These are phyloP conservation scores for Diplocarpon rosae DNA, from an alignment of 2,329 filamentous ascomycete genomes.

Conservation along the genomic window DNA sequence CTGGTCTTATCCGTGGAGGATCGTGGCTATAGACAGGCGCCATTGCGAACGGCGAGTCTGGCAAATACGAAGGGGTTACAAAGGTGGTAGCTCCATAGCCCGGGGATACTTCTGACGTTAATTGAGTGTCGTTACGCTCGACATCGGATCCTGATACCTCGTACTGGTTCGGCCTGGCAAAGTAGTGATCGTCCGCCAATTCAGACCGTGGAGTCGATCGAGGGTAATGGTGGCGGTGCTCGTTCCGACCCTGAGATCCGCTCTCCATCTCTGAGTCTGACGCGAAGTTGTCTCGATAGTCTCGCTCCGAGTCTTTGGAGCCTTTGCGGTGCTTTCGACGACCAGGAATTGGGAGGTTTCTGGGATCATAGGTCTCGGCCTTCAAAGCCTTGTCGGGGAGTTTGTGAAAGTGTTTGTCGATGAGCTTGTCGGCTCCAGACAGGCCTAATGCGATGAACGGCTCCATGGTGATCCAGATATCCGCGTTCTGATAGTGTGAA, in stretches of 20 bases:
- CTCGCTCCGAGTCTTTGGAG: constrained; percentile 3
- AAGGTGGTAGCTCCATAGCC: neutral
- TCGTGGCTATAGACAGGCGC: constrained; percentile 3
- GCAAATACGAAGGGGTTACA: neutral
- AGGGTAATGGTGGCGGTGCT: neutral
- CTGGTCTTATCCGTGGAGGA: constrained; percentile 4
- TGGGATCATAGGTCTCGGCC: constrained; percentile 15
- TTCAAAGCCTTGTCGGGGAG: constrained; percentile 17
- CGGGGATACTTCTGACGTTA: neutral
- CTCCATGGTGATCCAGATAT: constrained; percentile 8
- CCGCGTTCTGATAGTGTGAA: no score
- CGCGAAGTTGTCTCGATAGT: neutral
- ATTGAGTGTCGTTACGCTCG: neutral
- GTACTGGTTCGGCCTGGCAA: neutral
- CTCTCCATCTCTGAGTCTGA: constrained; percentile 1
- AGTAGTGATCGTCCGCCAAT: neutral
- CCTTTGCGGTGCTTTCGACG: constrained; percentile 3
- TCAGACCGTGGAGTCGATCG: neutral
- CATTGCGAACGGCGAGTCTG: neutral
- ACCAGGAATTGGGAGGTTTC: neutral
- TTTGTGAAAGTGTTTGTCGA: constrained; percentile 19
- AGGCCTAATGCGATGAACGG: constrained; percentile 12
- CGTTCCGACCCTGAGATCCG: neutral
- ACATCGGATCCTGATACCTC: neutral
- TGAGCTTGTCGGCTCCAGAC: constrained; percentile 12